Percentiles rank a stretch among this genome's conserved stretches.
Evolutionary conservation across 139 green algal genomes (phyloP).

Genomic region (Tetradesmus lagerheimii): DNA sequence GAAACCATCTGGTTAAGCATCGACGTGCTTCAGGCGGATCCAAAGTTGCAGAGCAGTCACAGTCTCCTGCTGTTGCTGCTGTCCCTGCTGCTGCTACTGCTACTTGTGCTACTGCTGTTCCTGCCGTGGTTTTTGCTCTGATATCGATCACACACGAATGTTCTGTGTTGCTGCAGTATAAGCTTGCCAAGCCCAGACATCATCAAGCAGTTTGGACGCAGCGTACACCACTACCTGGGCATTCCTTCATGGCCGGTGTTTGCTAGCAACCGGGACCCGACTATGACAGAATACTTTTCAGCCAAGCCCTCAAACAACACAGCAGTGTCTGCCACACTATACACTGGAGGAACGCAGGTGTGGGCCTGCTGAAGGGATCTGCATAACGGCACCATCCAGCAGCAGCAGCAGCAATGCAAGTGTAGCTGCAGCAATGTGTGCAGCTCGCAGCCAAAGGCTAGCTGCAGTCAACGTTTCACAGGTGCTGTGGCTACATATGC

Average conservation of each 20-base stretch:
- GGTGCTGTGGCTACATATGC: too few relatives aligned
- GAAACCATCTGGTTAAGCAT: neutral
- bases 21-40: neutral
- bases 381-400: neutral
- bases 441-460: too few relatives aligned
- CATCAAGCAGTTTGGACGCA: conserved; percentile 40
- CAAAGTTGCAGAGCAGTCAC: neutral
- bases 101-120: conserved; percentile 4
- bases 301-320: conserved; percentile 53
- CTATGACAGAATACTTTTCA: conserved; percentile 62
- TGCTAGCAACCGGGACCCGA: conserved; percentile 72
- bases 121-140: neutral
- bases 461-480: too few relatives aligned
- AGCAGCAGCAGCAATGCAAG: conserved; percentile 2
- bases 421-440: neutral
- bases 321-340: conserved; percentile 58
- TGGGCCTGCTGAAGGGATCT: neutral
- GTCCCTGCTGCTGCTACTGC: conserved; percentile 3
- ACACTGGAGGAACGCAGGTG: conserved; percentile 57
- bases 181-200: conserved; percentile 54
- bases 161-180: conserved; percentile 67
- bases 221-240: conserved; percentile 60
- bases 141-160: too few relatives aligned
- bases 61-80: neutral
- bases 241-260: conserved; percentile 55